phyloP scores from a whole-genome alignment of 441 rosid species.

The Gossypium gossypioides region DNA sequence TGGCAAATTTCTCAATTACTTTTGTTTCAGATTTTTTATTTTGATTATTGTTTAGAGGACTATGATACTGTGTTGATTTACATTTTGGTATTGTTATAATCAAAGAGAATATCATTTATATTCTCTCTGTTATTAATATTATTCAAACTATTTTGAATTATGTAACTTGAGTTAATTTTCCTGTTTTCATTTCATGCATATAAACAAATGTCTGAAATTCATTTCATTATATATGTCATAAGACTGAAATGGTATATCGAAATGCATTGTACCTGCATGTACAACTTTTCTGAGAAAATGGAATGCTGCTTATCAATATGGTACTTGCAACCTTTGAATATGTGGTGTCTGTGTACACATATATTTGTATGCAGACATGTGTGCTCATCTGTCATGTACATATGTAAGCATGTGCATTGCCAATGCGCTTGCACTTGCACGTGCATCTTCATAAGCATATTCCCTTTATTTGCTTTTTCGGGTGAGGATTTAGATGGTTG shows the following conservation, averaged over 20 bases:
- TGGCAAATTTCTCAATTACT: neutral
- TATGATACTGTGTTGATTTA: neutral
- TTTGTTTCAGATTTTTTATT: neutral
- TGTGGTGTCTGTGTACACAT: neutral
- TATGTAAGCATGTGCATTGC: neutral
- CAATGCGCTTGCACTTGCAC: neutral
- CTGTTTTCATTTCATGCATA: neutral
- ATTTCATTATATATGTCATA: neutral
- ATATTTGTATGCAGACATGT: neutral
- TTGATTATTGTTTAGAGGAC: neutral
- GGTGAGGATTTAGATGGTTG: neutral
- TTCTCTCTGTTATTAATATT: neutral
- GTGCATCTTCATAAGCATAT: neutral
- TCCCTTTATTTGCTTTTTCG: neutral
- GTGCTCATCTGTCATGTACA: neutral
- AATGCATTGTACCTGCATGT: neutral
- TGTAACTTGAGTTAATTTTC: neutral
- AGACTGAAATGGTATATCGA: neutral
- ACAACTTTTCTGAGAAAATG: neutral
- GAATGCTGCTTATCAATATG: neutral
- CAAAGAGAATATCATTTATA: neutral
- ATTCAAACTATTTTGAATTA: neutral
- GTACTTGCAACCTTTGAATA: neutral
- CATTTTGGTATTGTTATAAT: neutral
- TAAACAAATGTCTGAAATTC: neutral